These are phyloP conservation scores for Remersonia thermophila DNA, from an alignment of 2,329 filamentous ascomycete species.

Conservation along the genomic window DNA sequence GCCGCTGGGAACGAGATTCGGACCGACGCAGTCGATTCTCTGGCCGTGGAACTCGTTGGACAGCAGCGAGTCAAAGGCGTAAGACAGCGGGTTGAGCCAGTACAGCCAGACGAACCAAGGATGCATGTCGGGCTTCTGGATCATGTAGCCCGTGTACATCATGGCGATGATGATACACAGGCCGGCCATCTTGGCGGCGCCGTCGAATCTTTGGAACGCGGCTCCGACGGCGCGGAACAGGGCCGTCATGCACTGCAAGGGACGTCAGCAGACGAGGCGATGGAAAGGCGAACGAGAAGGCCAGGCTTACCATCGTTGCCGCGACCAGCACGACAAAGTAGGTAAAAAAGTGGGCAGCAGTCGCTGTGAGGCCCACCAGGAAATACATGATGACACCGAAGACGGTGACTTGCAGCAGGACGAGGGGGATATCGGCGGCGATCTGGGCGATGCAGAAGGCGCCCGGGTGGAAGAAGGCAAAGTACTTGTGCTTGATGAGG, in stretches of 20 bases:
- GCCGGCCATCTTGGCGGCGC: constrained; percentile 44
- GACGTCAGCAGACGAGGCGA: constrained; percentile 7
- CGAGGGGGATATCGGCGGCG: constrained; percentile 40
- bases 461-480: constrained; percentile 45
- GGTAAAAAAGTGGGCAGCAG: constrained; percentile 47
- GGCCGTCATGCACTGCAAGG: constrained; percentile 37
- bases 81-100: constrained; percentile 56
- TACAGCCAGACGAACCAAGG: constrained; percentile 52
- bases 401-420: constrained; percentile 43
- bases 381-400: constrained; percentile 52
- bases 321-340: constrained; percentile 43
- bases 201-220: constrained; percentile 43
- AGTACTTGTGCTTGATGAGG: constrained; percentile 44
- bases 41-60: constrained; percentile 58
- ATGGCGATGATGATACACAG: constrained; percentile 38
- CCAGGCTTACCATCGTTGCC: constrained; percentile 33
- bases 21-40: constrained; percentile 35
- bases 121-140: constrained; percentile 48
- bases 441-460: constrained; percentile 47
- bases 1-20: constrained; percentile 39
- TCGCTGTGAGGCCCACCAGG: constrained; percentile 43
- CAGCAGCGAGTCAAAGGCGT: constrained; percentile 56
- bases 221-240: constrained; percentile 46
- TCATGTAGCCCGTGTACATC: constrained; percentile 54
- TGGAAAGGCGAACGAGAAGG: no score